Evolutionary conservation across 768 basidiomycete genomes (phyloP), one percentile per base, ranked within the genome.

Genomic region (Mycena polygramma): DNA sequence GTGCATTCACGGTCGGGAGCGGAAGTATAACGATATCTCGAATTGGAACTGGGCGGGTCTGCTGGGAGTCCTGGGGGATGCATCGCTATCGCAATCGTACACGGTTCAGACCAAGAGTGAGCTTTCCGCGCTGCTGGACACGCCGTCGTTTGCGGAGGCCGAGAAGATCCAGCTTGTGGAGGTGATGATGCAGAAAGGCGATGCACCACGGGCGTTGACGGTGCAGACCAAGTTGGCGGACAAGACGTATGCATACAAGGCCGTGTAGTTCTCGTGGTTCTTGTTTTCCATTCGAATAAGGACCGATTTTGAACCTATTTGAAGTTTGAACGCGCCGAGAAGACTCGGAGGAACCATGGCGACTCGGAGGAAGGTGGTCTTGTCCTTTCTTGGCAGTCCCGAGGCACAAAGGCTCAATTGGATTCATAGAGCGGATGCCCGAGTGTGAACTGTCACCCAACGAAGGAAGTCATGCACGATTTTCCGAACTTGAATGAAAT

Each of bases 21-120:
- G 66, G 87, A 88, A 90, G 77, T 96, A 97, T 80, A 97, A 97
- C 78, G 91, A 98, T 76, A 91, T 99, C 73, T 83, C 86, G 36
- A 82, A 92, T 74, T 98, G 96, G 93, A 87, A 89, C 74, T 94
- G 90, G 89, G 86, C 89, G 7, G 83, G 83, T 61, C 82, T 94
- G 49, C 82, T 93, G 22, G 84, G 83, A 35, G 85, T 87, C 24
- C 81, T 94, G 46, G 89, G 88, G 41, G 89, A 89, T 72, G 66
- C 82, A 39, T 79, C 87, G 46, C 85, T 85, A 22, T 86, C 87
- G 46, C 83, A 82, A 73, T 92, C 92, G 4, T 91, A 92, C 79
- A 90, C 84, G 11, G 91, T 95, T 39, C 80, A 81, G 70, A 92
- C 86, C 61, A 94, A 92, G 75, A 62, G 76, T 13, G 93, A 93